Conservation (phyloP, 176 grass and related monocot genomes). For the Hyparrhenia diplandra region DNA sequence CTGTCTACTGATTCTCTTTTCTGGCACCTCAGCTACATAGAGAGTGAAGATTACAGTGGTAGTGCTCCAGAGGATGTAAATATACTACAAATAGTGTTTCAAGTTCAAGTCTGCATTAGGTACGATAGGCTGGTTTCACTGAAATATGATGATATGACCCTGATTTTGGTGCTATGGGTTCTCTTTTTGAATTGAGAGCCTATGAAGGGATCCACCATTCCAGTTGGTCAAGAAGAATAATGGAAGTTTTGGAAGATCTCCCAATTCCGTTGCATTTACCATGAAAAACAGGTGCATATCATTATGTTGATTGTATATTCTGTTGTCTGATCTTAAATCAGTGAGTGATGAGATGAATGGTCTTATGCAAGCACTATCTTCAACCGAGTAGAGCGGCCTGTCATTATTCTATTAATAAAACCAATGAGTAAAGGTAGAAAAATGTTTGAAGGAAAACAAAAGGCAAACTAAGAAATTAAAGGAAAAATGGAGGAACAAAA, state of each 20-base stretch:
- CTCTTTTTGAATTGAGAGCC: background rate
- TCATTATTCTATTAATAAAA: background rate
- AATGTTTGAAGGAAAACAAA: background rate
- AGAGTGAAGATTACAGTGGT: background rate
- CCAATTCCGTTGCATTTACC: background rate
- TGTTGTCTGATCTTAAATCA: background rate
- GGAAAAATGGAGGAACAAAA: background rate
- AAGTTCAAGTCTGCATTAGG: background rate
- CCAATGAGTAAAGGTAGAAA: background rate
- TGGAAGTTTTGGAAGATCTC: background rate
- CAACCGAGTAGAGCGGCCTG: background rate
- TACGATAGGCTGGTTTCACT: background rate
- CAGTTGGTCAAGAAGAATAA: background rate
- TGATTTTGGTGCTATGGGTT: background rate
- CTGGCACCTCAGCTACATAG: background rate
- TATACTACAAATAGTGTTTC: background rate
- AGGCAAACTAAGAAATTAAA: background rate
- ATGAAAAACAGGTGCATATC: conserved; percentile 8
- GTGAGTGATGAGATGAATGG: background rate
- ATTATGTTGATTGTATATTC: background rate
- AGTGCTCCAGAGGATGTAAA: conserved; percentile 2
- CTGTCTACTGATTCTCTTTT: background rate
- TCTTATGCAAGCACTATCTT: background rate
- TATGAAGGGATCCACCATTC: background rate
- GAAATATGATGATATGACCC: background rate